A percentile compares a stretch with the other conserved stretches of the same genome.
Conservation (phyloP, 2,329 filamentous ascomycete species). For the Beauveria sp. region DNA sequence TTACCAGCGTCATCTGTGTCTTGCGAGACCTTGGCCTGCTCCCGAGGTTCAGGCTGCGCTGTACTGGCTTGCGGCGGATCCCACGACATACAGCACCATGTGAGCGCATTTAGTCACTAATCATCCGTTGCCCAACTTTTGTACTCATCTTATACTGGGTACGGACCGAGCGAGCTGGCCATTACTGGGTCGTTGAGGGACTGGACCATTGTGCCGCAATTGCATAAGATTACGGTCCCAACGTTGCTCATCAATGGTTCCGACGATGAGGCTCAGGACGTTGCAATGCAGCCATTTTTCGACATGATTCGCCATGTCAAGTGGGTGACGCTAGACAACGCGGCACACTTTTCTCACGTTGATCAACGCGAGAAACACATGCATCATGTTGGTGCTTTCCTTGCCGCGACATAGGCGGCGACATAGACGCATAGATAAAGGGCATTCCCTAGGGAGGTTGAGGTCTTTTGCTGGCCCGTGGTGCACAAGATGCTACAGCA, state of each 20-base stretch:
- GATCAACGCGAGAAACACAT: conserved; percentile 24
- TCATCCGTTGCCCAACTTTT: background rate
- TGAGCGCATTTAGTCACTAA: conserved; percentile 13
- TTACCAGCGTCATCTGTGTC: background rate
- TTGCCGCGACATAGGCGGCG: background rate
- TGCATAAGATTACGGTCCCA: conserved; percentile 23
- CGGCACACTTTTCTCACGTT: conserved; percentile 27
- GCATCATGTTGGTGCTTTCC: conserved; percentile 16
- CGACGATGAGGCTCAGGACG: conserved; percentile 28
- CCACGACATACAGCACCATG: conserved; percentile 18
- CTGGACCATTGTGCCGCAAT: conserved; percentile 20
- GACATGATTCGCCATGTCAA: conserved; percentile 26
- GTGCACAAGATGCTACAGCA: too few species aligned
- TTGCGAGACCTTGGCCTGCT: conserved; percentile 22
- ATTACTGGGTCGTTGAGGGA: conserved; percentile 19
- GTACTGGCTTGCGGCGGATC: conserved; percentile 24
- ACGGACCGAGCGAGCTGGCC: conserved; percentile 18
- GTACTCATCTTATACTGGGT: conserved; percentile 20
- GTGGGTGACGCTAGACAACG: conserved; percentile 28
- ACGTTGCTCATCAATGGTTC: conserved; percentile 27
- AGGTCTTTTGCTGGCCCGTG: too few species aligned
- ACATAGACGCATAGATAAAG: background rate
- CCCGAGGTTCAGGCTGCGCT: conserved; percentile 24
- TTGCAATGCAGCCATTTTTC: conserved; percentile 27
- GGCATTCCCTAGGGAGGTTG: too few species aligned